Evolutionary conservation across 2,329 filamentous ascomycete species (phyloP).

Genomic region (Albophoma yamanashiensis): DNA sequence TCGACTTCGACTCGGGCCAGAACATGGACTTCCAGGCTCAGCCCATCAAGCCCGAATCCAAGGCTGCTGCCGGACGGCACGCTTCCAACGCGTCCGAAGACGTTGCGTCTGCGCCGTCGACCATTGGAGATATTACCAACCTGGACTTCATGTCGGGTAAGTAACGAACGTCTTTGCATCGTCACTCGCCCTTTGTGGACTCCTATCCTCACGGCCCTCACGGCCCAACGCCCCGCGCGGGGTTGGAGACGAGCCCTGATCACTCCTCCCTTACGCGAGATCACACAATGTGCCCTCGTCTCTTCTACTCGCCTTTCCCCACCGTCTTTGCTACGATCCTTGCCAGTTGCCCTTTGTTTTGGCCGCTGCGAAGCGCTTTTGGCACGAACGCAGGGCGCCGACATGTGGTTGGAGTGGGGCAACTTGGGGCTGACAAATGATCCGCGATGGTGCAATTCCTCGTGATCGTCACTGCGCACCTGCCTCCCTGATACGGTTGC

Average conservation of each 20-base stretch:
- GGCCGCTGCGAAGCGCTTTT: background rate
- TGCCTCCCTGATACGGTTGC: background rate
- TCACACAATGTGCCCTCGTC: constrained; percentile 2
- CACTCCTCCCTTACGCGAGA: background rate
- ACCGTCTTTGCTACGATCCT: constrained; percentile 1
- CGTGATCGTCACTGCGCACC: constrained; percentile 34
- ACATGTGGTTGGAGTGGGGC: constrained; percentile 14
- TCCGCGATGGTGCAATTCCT: constrained; percentile 49
- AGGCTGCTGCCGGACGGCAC: constrained; percentile 15
- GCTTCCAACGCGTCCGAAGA: constrained; percentile 25
- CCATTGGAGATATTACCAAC: constrained; percentile 33
- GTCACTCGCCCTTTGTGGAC: background rate
- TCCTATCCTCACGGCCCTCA: background rate
- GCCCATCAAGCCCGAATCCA: constrained; percentile 31
- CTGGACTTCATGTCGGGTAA: constrained; percentile 42
- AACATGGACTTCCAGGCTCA: constrained; percentile 45
- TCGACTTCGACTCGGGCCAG: constrained; percentile 63
- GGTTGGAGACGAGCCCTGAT: background rate
- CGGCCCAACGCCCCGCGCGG: background rate
- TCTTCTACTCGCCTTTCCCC: background rate
- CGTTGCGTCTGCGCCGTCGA: constrained; percentile 25
- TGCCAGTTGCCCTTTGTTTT: background rate
- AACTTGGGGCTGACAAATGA: constrained; percentile 30
- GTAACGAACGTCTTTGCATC: constrained; percentile 6
- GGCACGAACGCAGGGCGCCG: constrained; percentile 7